Base-by-base conservation (phyloP, 805 yeast species). In the Vanderwaltozyma tropicalis region DNA sequence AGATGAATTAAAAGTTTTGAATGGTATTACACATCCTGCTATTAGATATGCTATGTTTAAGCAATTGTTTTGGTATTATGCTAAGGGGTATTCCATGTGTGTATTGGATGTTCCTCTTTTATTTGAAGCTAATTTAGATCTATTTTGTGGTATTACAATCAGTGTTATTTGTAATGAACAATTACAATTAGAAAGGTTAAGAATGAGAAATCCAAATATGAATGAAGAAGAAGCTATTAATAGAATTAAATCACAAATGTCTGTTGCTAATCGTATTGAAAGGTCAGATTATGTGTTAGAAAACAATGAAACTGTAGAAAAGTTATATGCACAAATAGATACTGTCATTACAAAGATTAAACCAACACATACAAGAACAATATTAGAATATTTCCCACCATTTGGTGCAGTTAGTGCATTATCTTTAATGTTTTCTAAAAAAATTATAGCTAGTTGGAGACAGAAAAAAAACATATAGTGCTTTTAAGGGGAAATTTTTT, bases 91-190 rank as follows among this genome's bases (percentile, higher is more conserved):
- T 31, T 57, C 66, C 12, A 48, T 86, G 52, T 87, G 86, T 3
- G 62, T 92, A 0, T 59, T 92, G 34, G 99, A 92, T 52, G 89
- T 94, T 2, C 99, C 99, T 1, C 63, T 92, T 28, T 63, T 92
- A 15, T 92, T 84, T 58, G 98, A 92, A 57, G 71, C 86, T 26
- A 74, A 76, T 1, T 64, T 89, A 47, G 77, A 85, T 52, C 49
- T 55, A 32, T 61, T 80, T 18, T 89, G 97, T 55, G 94, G 92
- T 0, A 54, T 65, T 9, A 72, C 79, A 0, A 57, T 89, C 3
- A 78, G 83, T 13, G 85, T 88, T 0, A 59, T 78, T 0, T 82
- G 94, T 45, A 63, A 66, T 11, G 63, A 62, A 16, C 69, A 71
- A 1, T 41, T 59, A 2, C 96, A 92, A 55, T 44, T 80, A 28